phyloP scores from a whole-genome alignment of 2,329 filamentous ascomycete species.

The Alternaria sp. region DNA sequence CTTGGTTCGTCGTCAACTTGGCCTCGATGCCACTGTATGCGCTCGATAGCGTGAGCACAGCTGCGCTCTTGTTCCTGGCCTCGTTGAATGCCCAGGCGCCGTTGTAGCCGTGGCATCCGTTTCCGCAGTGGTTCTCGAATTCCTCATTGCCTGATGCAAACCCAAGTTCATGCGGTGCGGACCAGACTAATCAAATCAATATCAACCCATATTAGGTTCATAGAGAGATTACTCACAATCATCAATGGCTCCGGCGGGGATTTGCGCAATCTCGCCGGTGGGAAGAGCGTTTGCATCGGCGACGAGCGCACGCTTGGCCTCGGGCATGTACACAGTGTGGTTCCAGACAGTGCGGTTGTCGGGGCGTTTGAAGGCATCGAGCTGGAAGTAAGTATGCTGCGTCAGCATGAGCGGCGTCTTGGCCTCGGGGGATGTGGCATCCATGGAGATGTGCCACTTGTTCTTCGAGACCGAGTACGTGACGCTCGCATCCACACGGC shows the following conservation, averaged over 20 bases:
- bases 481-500: slow-evolving; percentile 35
- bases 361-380: slow-evolving; percentile 41
- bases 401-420: slow-evolving; percentile 43
- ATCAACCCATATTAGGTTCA: neutral
- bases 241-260: slow-evolving; percentile 30
- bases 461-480: slow-evolving; percentile 42
- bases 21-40: slow-evolving; percentile 42
- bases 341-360: slow-evolving; percentile 42
- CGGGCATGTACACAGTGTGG: slow-evolving; percentile 42
- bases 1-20: slow-evolving; percentile 40
- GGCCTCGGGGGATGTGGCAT: slow-evolving; percentile 34
- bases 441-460: slow-evolving; percentile 43
- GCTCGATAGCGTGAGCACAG: slow-evolving; percentile 37
- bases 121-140: slow-evolving; percentile 43
- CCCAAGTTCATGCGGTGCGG: slow-evolving; percentile 39
- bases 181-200: slow-evolving; percentile 23
- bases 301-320: slow-evolving; percentile 33
- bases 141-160: slow-evolving; percentile 32
- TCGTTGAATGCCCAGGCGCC: slow-evolving; percentile 40
- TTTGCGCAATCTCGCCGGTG: slow-evolving; percentile 39
- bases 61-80: slow-evolving; percentile 26
- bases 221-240: slow-evolving; percentile 20
- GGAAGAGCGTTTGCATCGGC: slow-evolving; percentile 38
- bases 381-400: slow-evolving; percentile 46
- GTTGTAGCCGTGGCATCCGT: slow-evolving; percentile 45